A percentile compares a stretch with the other conserved stretches of the same genome.
phyloP scores from a whole-genome alignment of 345 rosid species.

The Eucalyptus pauciflora region DNA sequence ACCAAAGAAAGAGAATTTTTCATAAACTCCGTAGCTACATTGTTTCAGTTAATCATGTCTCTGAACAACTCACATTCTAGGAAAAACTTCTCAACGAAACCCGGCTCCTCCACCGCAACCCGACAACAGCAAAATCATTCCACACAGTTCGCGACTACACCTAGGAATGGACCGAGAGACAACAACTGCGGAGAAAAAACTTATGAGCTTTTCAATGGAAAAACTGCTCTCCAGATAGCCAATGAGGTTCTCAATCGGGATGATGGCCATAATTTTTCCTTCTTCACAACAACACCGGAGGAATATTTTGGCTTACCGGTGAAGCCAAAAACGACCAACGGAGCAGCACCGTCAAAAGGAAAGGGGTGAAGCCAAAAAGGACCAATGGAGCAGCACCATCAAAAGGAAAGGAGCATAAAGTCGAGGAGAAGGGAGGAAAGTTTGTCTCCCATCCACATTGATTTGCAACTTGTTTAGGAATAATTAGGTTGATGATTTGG shows the following conservation, averaged over 20 bases:
- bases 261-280: neutral
- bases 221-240: neutral
- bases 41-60: too few relatives aligned
- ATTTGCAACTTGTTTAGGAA: neutral
- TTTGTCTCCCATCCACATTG: neutral
- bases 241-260: neutral
- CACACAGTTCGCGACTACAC: accelerated
- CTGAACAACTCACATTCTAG: too few relatives aligned
- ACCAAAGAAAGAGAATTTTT: too few relatives aligned
- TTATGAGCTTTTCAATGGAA: neutral
- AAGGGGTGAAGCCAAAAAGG: neutral
- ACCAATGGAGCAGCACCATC: neutral
- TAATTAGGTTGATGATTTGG: neutral
- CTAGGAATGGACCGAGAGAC: neutral
- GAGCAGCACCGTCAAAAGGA: neutral
- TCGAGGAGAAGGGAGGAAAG: neutral
- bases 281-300: neutral
- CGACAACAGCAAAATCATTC: neutral
- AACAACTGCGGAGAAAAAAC: accelerated
- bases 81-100: neutral
- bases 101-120: neutral
- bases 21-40: too few relatives aligned
- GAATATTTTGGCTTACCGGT: neutral
- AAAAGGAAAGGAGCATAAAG: neutral
- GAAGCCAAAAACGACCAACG: neutral